Percentiles rank a stretch among this genome's conserved stretches.
phyloP scores from a whole-genome alignment of 2,329 filamentous ascomycete genomes.

The Phoma herbarum region DNA sequence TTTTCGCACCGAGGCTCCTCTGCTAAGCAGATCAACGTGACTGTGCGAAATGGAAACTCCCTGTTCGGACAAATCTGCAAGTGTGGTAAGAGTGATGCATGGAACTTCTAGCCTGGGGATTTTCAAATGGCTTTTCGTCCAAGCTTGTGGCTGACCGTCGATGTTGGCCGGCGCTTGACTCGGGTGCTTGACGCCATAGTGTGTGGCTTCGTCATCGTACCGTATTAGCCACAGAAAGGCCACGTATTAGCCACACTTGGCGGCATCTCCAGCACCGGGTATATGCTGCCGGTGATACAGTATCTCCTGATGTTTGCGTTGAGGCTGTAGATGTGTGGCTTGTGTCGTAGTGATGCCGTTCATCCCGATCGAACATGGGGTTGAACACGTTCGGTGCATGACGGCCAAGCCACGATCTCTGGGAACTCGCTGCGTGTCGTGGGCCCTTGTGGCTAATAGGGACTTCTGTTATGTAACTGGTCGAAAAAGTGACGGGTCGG shows the following conservation, averaged over 20 bases:
- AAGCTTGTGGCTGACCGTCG: conserved; percentile 18
- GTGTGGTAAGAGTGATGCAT: conserved; percentile 18
- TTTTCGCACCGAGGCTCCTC: conserved; percentile 11
- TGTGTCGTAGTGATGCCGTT: conserved; percentile 15
- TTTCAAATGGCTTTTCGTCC: conserved; percentile 4
- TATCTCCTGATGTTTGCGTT: conserved; percentile 1
- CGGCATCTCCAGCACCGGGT: neutral
- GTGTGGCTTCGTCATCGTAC: conserved; percentile 14
- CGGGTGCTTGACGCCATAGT: conserved; percentile 7
- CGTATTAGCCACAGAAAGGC: conserved; percentile 12
- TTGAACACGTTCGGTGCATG: conserved; percentile 15
- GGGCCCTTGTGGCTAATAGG: conserved; percentile 13
- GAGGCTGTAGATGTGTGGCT: conserved; percentile 12
- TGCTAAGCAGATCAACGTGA: conserved; percentile 9
- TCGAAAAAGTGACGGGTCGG: conserved; percentile 6
- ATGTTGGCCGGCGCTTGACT: conserved; percentile 11
- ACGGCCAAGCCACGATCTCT: conserved; percentile 17
- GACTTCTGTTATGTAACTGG: conserved; percentile 19
- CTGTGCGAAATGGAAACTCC: conserved; percentile 3
- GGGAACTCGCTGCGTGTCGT: conserved; percentile 6
- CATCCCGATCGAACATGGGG: conserved; percentile 10
- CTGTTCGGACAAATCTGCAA: conserved; percentile 18
- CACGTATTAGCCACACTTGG: conserved; percentile 21
- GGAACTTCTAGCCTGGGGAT: conserved; percentile 16
- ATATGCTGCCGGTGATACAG: neutral